phyloP scores from a whole-genome alignment of 1,139 yeast genomes.

The Debaryomyces nepalensis region DNA sequence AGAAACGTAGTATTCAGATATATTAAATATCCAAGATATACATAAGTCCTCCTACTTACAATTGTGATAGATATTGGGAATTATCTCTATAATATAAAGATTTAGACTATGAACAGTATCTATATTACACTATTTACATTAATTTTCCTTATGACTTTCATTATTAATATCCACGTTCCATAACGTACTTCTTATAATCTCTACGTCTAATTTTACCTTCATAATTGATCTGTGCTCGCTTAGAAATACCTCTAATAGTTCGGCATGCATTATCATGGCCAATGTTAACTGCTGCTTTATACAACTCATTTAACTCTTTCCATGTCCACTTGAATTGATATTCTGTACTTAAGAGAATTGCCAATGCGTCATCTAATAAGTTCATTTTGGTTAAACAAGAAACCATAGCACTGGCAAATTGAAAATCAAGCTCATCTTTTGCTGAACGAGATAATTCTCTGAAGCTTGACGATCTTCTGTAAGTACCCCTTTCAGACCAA shows the following conservation, averaged over 20 bases:
- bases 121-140: slow-evolving; percentile 24
- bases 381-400: slow-evolving; percentile 54
- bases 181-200: slow-evolving; percentile 36
- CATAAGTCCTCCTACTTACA: too few relatives aligned
- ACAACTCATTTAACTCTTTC: slow-evolving; percentile 53
- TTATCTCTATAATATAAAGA: too few relatives aligned
- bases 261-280: slow-evolving; percentile 51
- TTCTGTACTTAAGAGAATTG: slow-evolving; percentile 66
- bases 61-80: too few relatives aligned
- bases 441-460: slow-evolving; percentile 37
- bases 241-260: slow-evolving; percentile 42
- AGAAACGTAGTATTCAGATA: too few relatives aligned
- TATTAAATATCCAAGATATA: too few relatives aligned
- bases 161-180: slow-evolving; percentile 37
- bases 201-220: slow-evolving; percentile 46
- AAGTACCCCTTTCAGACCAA: slow-evolving; percentile 81
- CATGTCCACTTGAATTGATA: slow-evolving; percentile 76
- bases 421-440: slow-evolving; percentile 62
- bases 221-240: slow-evolving; percentile 37
- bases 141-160: slow-evolving; percentile 8
- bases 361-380: slow-evolving; percentile 69
- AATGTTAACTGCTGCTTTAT: slow-evolving; percentile 50
- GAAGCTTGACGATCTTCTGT: slow-evolving; percentile 59
- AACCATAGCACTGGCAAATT: slow-evolving; percentile 71
- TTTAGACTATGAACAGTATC: too few relatives aligned